A percentile compares a stretch with the other conserved stretches of the same genome.
These are phyloP conservation scores for Naganishia albida DNA, from an alignment of 1,284 basidiomycete species.

Conservation along the genomic window DNA sequence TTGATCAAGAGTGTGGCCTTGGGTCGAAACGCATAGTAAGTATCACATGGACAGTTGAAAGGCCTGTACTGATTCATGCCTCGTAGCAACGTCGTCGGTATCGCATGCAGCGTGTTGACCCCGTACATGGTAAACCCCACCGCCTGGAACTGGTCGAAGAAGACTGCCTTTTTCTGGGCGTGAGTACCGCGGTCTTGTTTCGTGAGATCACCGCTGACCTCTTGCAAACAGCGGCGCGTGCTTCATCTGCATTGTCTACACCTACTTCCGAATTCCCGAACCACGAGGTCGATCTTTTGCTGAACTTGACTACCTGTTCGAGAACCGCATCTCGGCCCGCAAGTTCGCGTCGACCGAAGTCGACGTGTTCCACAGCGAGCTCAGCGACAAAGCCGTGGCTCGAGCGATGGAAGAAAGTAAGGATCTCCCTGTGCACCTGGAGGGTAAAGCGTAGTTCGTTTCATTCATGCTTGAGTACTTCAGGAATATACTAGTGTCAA, in stretches of 20 bases:
- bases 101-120: constrained; percentile 50
- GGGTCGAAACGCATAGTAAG: constrained; percentile 51
- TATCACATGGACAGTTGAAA: constrained; percentile 11
- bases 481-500: constrained; percentile 9
- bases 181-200: constrained; percentile 10
- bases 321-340: constrained; percentile 44
- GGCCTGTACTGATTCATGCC: constrained; percentile 33
- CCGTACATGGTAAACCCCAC: constrained; percentile 57
- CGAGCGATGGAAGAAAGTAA: constrained; percentile 29
- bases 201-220: constrained; percentile 2
- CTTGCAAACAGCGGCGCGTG: constrained; percentile 38
- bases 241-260: constrained; percentile 52
- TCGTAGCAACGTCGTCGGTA: constrained; percentile 55
- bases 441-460: constrained; percentile 22
- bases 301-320: constrained; percentile 55
- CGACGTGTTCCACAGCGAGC: constrained; percentile 31
- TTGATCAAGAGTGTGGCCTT: constrained; percentile 60
- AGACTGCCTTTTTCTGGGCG: constrained; percentile 35
- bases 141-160: constrained; percentile 55
- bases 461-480: constrained; percentile 17
- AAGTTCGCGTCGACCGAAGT: constrained; percentile 37
- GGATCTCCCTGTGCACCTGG: constrained; percentile 28
- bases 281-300: constrained; percentile 54
- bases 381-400: constrained; percentile 17
- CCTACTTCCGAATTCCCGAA: constrained; percentile 54